Evolutionary conservation across 257 asterid species (phyloP).

Genomic region (Cynanchum wilfordii): DNA sequence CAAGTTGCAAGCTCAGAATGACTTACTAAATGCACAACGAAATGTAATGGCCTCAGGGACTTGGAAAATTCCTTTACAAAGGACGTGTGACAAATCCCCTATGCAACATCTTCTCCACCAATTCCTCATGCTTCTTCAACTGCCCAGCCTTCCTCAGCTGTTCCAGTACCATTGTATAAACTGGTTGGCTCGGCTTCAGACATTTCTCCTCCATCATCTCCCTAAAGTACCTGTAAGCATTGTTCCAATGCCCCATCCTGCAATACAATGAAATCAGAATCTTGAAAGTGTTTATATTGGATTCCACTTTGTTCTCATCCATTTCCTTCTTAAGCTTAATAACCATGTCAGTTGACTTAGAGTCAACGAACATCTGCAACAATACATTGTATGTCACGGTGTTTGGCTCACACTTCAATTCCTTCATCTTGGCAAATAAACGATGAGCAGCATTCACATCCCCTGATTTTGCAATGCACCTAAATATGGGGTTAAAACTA

Average conservation of each 20-base stretch:
- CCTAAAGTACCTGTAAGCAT: slow-evolving; percentile 57
- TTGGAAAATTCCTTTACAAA: not conserved
- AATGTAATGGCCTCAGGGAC: not conserved
- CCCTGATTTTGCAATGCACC: slow-evolving; percentile 55
- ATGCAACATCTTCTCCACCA: slow-evolving; percentile 71
- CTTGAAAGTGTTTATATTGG: slow-evolving; percentile 68
- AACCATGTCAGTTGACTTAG: slow-evolving; percentile 79
- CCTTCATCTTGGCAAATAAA: slow-evolving; percentile 67
- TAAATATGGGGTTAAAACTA: slow-evolving; percentile 74
- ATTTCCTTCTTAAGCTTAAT: slow-evolving; percentile 83
- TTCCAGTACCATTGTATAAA: slow-evolving; percentile 67
- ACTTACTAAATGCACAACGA: not conserved
- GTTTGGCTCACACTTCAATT: slow-evolving; percentile 51
- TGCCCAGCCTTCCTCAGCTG: slow-evolving; percentile 79
- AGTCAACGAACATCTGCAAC: slow-evolving; percentile 82
- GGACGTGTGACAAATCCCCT: slow-evolving; percentile 58
- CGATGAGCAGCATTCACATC: slow-evolving; percentile 85
- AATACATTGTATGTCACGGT: slow-evolving; percentile 66
- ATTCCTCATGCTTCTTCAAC: slow-evolving; percentile 81
- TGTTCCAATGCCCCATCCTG: slow-evolving; percentile 88
- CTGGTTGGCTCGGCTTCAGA: slow-evolving; percentile 51
- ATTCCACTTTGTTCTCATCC: slow-evolving; percentile 68
- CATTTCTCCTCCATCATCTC: slow-evolving; percentile 86
- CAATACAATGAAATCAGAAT: slow-evolving; percentile 65
- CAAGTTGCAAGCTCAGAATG: not conserved